Evolutionary conservation across 2,329 filamentous ascomycete species (phyloP), one percentile per base, ranked within the genome.

Genomic region (Hirsutella rhossiliensis): DNA sequence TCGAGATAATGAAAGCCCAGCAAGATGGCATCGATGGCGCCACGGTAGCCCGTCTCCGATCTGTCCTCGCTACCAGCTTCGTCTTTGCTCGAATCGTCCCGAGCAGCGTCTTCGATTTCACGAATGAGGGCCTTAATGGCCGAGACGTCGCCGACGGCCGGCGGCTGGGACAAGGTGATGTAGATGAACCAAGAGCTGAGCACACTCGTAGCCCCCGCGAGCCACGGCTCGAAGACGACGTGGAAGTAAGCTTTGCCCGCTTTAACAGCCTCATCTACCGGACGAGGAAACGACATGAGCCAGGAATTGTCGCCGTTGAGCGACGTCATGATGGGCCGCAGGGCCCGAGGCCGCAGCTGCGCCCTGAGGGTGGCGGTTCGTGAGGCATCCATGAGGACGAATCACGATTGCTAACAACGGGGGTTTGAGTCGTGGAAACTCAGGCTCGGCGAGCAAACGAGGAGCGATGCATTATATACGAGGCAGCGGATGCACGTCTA

Each of bases 21-120:
- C 1, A 56, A 45, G 6, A 56, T 51, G 12, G 52, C 52, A 40
- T 56, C 54, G 4, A 56, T 45, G 1, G 38, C 45, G 12, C 43
- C 47, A 1, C 19, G 23, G 20, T 48, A 45, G 13, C 23, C 34
- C 3, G 38, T 36, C 13, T 7, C 12, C 5, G 9, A 11, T 17
- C 18, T 17, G 12, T 5, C n/a, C 36, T 38, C n/a, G 17, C 8
- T 5, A 9, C 19, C 36, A 11, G 5, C 4, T 42, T 34, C n/a
- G 36, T 36, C 8, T 31, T 31, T 34, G 7, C 7, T 11, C 32
- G 12, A 5, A n/a, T n/a, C 32, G 32, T 34, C 17, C 17, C 32
- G 32, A 11, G 32, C 32, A n/a, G 32, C 32, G 13, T 34, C 32
- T 15, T 34, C 54, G 8, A 56, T 56, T 11, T 54, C 42, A 4